A percentile compares a stretch with the other conserved stretches of the same genome.
Conservation (phyloP, 345 rosid species). For the Eucalyptus polybractea region DNA sequence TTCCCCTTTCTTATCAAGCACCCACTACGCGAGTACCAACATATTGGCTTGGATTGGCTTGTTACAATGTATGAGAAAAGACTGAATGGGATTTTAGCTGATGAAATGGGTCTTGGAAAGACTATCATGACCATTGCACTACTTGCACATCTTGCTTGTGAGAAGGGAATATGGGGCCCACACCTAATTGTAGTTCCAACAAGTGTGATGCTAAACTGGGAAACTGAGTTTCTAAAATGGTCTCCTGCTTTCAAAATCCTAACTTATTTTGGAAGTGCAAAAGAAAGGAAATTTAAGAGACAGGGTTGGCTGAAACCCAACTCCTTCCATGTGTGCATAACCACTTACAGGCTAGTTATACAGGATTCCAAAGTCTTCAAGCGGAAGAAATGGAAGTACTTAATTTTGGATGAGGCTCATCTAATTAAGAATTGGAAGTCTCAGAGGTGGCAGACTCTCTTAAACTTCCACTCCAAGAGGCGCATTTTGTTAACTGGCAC, state of each 20-base stretch:
- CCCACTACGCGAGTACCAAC: slow-evolving; percentile 97
- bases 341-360: slow-evolving; percentile 92
- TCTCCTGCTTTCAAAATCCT: slow-evolving; percentile 99
- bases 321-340: slow-evolving; percentile 92
- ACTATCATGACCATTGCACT: slow-evolving; percentile 98
- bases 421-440: slow-evolving; percentile 99
- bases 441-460: slow-evolving; percentile 98
- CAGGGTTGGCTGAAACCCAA: slow-evolving; percentile 99
- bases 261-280: slow-evolving; percentile 98
- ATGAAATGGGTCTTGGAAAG: slow-evolving; percentile 99
- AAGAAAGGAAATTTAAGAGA: slow-evolving; percentile 91
- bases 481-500: slow-evolving; percentile 96
- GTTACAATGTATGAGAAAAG: slow-evolving; percentile 98
- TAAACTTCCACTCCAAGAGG: slow-evolving; percentile 95
- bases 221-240: slow-evolving; percentile 99
- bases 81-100: slow-evolving; percentile 96
- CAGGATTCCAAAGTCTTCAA: slow-evolving; percentile 96
- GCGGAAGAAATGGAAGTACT: slow-evolving; percentile 99
- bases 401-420: slow-evolving; percentile 99
- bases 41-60: slow-evolving; percentile 99
- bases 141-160: slow-evolving; percentile 97
- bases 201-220: slow-evolving; percentile 99
- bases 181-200: slow-evolving; percentile 99
- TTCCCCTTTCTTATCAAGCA: slow-evolving; percentile 96
- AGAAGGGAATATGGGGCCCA: slow-evolving; percentile 99